These are phyloP conservation scores for Backusella circina DNA, from an alignment of 192 early-diverging fungal species.

Conservation along the genomic window DNA sequence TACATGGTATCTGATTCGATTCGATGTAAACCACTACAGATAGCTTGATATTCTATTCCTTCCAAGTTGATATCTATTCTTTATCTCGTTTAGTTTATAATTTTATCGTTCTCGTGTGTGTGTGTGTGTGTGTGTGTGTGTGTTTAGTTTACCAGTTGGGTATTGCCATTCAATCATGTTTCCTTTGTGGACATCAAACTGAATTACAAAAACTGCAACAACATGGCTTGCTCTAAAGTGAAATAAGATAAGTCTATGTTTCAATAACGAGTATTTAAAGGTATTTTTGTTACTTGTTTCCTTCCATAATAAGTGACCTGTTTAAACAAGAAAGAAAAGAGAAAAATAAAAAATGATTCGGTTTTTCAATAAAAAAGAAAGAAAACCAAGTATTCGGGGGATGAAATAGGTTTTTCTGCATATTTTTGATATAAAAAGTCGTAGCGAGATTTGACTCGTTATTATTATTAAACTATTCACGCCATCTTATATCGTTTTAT, in stretches of 20 bases:
- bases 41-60: slow-evolving; percentile 50
- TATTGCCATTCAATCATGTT: slow-evolving; percentile 56
- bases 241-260: background rate
- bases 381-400: background rate
- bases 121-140: too few relatives aligned
- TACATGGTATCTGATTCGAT: slow-evolving; percentile 51
- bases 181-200: slow-evolving; percentile 49
- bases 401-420: background rate
- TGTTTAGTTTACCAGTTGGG: slow-evolving; percentile 25
- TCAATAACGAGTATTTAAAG: background rate
- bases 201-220: slow-evolving; percentile 48
- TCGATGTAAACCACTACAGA: slow-evolving; percentile 54
- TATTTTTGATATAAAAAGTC: background rate
- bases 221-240: slow-evolving; percentile 16
- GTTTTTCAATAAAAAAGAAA: background rate
- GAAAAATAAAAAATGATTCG: background rate
- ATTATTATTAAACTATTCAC: too few relatives aligned
- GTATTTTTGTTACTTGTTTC: background rate
- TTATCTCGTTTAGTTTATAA: background rate
- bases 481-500: too few relatives aligned
- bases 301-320: background rate
- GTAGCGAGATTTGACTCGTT: too few relatives aligned
- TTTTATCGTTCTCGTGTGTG: too few relatives aligned
- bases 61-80: slow-evolving; percentile 40
- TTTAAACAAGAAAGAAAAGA: background rate